Percentiles rank a stretch among this genome's conserved stretches.
These are phyloP conservation scores for Voacanga thouarsii DNA, from an alignment of 257 asterid species.

Conservation along the genomic window DNA sequence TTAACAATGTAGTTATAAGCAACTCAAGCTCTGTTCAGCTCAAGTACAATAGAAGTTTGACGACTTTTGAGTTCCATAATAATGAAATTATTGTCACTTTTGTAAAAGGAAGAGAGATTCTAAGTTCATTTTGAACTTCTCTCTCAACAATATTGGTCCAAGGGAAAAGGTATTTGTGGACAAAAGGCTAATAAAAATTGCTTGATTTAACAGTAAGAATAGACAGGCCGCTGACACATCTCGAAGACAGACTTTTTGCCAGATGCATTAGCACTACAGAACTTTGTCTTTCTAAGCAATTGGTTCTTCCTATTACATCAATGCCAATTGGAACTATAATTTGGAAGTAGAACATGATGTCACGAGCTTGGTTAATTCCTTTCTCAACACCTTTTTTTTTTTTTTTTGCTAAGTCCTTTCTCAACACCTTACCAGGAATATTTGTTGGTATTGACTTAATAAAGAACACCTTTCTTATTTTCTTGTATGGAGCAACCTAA, in stretches of 20 bases:
- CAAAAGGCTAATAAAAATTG: not conserved
- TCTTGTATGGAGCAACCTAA: conserved; percentile 62
- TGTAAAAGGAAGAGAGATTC: not conserved
- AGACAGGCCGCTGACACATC: not conserved
- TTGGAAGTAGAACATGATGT: conserved; percentile 32
- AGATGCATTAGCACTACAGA: not conserved
- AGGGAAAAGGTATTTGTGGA: not conserved
- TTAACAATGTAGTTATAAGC: not conserved
- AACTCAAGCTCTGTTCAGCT: not conserved
- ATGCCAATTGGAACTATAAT: conserved; percentile 22
- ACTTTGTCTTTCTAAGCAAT: not conserved
- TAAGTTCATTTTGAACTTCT: not conserved
- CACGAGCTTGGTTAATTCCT: conserved; percentile 44
- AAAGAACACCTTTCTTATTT: conserved; percentile 42
- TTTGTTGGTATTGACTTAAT: conserved; percentile 47
- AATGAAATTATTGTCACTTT: not conserved
- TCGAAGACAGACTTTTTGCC: not conserved
- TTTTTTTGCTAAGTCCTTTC: conserved; percentile 49
- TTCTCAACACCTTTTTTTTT: conserved; percentile 49
- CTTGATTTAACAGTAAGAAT: not conserved
- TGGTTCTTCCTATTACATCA: not conserved
- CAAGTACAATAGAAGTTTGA: not conserved
- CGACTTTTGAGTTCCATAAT: conserved; percentile 1
- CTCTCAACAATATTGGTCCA: not conserved
- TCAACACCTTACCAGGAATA: conserved; percentile 52